Evolutionary conservation across 495 filamentous ascomycete genomes (phyloP), one percentile per base, ranked within the genome.

Genomic region (Amphirosellinia nigrospora): DNA sequence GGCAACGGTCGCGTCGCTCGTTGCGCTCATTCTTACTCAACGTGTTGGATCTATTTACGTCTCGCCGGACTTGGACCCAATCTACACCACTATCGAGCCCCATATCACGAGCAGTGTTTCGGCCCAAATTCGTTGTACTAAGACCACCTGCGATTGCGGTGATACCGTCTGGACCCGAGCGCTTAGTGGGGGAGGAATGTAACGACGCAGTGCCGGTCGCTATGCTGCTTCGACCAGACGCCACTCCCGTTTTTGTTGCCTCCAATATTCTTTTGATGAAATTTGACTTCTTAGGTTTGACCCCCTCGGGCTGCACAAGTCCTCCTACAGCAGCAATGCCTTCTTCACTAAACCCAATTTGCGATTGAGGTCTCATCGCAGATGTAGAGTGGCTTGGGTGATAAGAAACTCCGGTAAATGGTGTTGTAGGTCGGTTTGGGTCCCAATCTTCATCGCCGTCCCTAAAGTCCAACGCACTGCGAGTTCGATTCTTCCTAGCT

Each of bases 261-360:
- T 98, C 95, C 43, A 98, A 87, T 62, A 99, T 94, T 73, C 96
- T 96, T 81, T 96, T 97, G 80, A 99, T 93, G 76, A 99, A 97
- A 26, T 95, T 95, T 48, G 89, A 89, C 81, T 96, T 98, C 79
- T 95, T 97, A 5, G 89, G 84, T 78, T 95, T 98, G 0, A 60
- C 32, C 3, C 13, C 65, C 11, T 53, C 72, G 3, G 94, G 94
- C 11, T 93, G 87, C n/a, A 89, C 88, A 48, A 97, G 85, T 5
- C 94, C 94, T 39, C 94, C 92, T 21, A 98, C 86, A 78, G 68
- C 81, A 73, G 61, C 87, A 55, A 85, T 83, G 9, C 82, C 78
- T 39, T 85, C 84, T 7, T 83, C 83, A 53, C 80, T 76, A 64
- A 84, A 81, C 4, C 77, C 84, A 19, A 79, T 78, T 68, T 84